phyloP scores from a whole-genome alignment of 176 grass and related monocot genomes.

The Oryza coarctata region DNA sequence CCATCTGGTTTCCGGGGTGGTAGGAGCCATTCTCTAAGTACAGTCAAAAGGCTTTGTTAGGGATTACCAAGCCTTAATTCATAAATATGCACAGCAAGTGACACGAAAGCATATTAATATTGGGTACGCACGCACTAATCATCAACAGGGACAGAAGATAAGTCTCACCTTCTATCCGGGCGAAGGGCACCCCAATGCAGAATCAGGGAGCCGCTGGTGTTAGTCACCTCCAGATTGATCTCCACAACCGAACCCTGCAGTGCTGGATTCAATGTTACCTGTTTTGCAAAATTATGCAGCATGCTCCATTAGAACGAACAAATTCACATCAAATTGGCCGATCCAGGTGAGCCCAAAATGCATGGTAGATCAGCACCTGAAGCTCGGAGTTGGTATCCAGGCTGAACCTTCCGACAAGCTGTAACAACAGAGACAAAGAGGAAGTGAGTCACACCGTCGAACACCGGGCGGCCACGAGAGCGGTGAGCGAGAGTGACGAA shows the following conservation, averaged over 20 bases:
- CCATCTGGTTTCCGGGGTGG: conserved; percentile 64
- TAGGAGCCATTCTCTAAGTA: conserved; percentile 67
- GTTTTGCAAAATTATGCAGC: conserved; percentile 24
- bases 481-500: neutral
- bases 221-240: conserved; percentile 67
- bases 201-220: conserved; percentile 53
- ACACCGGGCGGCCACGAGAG: neutral
- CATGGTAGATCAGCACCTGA: conserved; percentile 43
- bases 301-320: neutral
- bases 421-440: conserved; percentile 13
- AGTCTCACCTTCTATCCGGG: conserved; percentile 48
- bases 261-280: conserved; percentile 57
- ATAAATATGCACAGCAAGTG: neutral
- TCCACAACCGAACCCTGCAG: conserved; percentile 30
- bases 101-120: neutral
- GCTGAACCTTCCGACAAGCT: conserved; percentile 65
- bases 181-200: conserved; percentile 89
- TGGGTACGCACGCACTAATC: neutral
- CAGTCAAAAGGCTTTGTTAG: conserved; percentile 31
- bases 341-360: conserved; percentile 6
- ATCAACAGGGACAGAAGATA: conserved; percentile 6
- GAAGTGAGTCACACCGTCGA: neutral
- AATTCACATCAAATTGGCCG: conserved; percentile 4
- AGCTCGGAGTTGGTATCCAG: conserved; percentile 81
- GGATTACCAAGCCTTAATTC: neutral